These are phyloP conservation scores for Bipolaris gigantea DNA, from an alignment of 2,329 filamentous ascomycete species.

Conservation along the genomic window DNA sequence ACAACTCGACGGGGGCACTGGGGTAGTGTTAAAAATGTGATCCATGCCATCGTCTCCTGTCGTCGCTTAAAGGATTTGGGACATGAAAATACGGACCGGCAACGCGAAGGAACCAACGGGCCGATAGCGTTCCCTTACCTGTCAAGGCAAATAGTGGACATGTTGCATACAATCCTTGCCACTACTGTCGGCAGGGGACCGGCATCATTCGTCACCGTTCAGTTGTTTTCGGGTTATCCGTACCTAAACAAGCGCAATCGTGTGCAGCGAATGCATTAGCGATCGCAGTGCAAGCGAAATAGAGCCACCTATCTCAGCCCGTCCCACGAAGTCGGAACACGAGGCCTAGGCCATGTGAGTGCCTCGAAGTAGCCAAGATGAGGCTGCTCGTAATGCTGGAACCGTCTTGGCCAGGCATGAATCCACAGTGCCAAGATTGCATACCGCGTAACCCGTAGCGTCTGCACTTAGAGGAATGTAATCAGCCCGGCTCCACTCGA, in stretches of 20 bases:
- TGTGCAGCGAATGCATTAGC: constrained; percentile 1
- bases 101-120: background rate
- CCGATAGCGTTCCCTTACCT: constrained; percentile 2
- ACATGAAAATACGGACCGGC: background rate
- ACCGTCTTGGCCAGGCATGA: constrained; percentile 1
- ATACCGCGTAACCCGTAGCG: background rate
- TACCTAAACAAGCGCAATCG: background rate
- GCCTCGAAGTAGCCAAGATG: background rate
- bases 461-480: background rate
- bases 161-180: constrained; percentile 1
- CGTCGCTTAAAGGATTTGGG: too few species aligned
- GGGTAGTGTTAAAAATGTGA: constrained; percentile 3
- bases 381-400: background rate
- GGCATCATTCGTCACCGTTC: background rate
- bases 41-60: constrained; percentile 4
- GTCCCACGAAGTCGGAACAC: background rate
- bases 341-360: background rate
- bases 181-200: background rate
- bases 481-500: constrained; percentile 4
- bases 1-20: background rate
- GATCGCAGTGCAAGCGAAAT: constrained; percentile 1
- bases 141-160: constrained; percentile 1
- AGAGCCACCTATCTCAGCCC: background rate
- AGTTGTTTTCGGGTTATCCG: background rate
- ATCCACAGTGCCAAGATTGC: constrained; percentile 1